Percentiles rank a stretch among this genome's conserved stretches.
These are phyloP conservation scores for Penicillium brasilianum DNA, from an alignment of 2,329 filamentous ascomycete species.

Conservation along the genomic window DNA sequence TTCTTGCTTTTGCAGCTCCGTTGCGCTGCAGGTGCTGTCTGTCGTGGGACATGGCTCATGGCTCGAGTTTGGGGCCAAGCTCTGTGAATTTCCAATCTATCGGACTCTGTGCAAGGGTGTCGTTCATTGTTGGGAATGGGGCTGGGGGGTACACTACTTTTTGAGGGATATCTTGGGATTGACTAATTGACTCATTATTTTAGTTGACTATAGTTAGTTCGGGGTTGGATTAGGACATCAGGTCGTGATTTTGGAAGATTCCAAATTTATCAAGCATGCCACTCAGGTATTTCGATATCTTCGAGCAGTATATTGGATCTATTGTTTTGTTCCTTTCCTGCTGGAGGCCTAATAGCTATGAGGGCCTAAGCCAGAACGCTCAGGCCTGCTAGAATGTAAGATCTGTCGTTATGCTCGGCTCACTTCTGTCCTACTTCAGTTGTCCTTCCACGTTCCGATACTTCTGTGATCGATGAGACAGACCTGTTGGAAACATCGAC, in stretches of 20 bases:
- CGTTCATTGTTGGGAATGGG: constrained; percentile 1
- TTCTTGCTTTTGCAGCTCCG: too few species aligned
- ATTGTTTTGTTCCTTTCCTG: not conserved
- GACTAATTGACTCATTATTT: not conserved
- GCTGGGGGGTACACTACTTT: not conserved
- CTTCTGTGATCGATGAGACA: not conserved
- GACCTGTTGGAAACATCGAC: not conserved
- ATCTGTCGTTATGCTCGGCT: not conserved
- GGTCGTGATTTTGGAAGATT: too few species aligned
- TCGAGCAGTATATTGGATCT: too few species aligned
- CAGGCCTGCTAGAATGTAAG: not conserved
- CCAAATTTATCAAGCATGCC: too few species aligned
- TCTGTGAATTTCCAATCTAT: constrained; percentile 15
- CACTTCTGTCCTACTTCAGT: not conserved
- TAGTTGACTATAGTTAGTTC: too few species aligned
- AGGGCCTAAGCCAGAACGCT: not conserved
- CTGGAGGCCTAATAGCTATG: not conserved
- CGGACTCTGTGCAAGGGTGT: constrained; percentile 4
- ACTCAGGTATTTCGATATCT: not conserved
- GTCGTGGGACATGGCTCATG: constrained; percentile 4
- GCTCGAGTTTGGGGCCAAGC: constrained; percentile 12
- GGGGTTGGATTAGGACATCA: too few species aligned
- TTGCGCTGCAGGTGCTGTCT: constrained; percentile 7
- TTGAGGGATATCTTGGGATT: not conserved
- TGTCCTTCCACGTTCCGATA: not conserved